Base-by-base conservation (phyloP, 1,284 basidiomycete genomes). In the Sutorius eximius region DNA sequence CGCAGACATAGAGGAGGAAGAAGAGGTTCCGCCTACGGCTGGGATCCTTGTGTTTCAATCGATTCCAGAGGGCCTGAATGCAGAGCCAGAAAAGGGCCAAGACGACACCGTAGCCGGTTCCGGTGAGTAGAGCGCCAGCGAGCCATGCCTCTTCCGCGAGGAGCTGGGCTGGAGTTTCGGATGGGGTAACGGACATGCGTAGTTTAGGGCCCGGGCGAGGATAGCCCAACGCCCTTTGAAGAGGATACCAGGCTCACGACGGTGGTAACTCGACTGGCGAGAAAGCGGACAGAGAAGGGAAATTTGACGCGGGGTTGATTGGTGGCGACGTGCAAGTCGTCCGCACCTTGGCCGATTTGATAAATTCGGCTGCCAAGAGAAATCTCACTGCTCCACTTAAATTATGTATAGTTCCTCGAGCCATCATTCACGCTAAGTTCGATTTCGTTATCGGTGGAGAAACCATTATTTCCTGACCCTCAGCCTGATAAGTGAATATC, bases 101-200 rank as follows among this genome's bases (percentile, higher is more conserved):
- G 47, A 71, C 65, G 5, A 71, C 30, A 12, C 67, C 67, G 34
- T 71, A 68, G 45, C 56, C 63, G 0, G 52, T 27, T 4, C 58
- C 67, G 3, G 68, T 68, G 41, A 71, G 33, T 33, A 71, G 55
- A 4, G 63, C 56, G 15, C 67, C 67, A 1, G 64, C 56, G 9
- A 71, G 58, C 70, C 67, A 68, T 34, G 67, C 62, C 16, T 68
- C 42, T 51, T 68, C 70, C 20, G 68, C 63, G 10, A 16, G 40
- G 36, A 71, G 46, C 49, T 66, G 56, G 27, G 53, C 55, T 13
- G 58, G 2, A 24, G 64, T 46, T 29, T 69, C 69, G 10, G 53
- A n/a, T 22, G 66, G 69, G 22, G 66, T 50, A 54, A 64, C 15
- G 37, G 69, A 69, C 64, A 69, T 65, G 47, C 24, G 57, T 43